phyloP scores from a whole-genome alignment of 2,329 filamentous ascomycete genomes.

The Exophiala phaeomuriformis region DNA sequence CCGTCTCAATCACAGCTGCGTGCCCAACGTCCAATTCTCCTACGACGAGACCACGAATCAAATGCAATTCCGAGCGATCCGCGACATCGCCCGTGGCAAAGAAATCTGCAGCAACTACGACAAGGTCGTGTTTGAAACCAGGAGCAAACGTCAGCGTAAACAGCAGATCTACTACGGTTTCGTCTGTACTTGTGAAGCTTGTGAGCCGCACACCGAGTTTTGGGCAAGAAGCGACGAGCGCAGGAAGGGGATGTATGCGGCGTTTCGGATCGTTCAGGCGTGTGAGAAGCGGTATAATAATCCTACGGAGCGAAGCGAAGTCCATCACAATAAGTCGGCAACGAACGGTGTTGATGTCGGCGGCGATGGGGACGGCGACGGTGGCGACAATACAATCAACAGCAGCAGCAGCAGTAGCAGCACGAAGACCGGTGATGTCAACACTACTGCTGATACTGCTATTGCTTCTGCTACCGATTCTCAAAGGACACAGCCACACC shows the following conservation, averaged over 20 bases:
- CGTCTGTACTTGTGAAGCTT: slow-evolving; percentile 23
- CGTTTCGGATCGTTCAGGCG: slow-evolving; percentile 6
- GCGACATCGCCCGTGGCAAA: slow-evolving; percentile 22
- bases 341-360: neutral
- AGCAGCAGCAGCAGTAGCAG: neutral
- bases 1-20: slow-evolving; percentile 24
- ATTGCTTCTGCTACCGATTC: too few species aligned
- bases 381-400: neutral
- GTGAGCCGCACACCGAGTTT: slow-evolving; percentile 18
- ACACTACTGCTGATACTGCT: too few species aligned
- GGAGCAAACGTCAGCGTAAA: slow-evolving; percentile 9
- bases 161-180: slow-evolving; percentile 24
- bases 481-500: too few species aligned
- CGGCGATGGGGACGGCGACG: neutral
- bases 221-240: slow-evolving; percentile 23
- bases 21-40: slow-evolving; percentile 24
- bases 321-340: too few species aligned
- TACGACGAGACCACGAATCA: slow-evolving; percentile 13
- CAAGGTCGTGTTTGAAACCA: slow-evolving; percentile 13
- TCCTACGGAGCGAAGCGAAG: neutral
- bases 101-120: slow-evolving; percentile 24
- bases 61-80: slow-evolving; percentile 22
- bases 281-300: slow-evolving; percentile 11
- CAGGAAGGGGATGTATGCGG: slow-evolving; percentile 20
- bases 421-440: neutral